phyloP scores from a whole-genome alignment of 139 green algal species.

The Pseudopediastrum boryanum region DNA sequence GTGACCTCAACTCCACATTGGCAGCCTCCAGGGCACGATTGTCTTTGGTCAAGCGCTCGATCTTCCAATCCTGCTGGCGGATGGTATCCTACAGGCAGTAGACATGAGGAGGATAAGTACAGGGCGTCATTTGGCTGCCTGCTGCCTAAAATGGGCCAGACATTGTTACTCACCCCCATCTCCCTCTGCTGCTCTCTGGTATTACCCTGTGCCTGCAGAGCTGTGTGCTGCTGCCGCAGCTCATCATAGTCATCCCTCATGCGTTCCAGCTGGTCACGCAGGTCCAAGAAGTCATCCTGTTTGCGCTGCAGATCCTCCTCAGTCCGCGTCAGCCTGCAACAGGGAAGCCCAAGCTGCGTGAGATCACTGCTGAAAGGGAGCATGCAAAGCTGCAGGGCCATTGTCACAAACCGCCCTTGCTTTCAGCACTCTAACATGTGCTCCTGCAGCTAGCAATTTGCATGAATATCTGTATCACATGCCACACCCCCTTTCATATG shows the following conservation, averaged over 20 bases:
- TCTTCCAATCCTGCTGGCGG: slow-evolving; percentile 67
- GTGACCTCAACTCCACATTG: slow-evolving; percentile 54
- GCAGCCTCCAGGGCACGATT: slow-evolving; percentile 60
- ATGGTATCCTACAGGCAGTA: slow-evolving; percentile 47
- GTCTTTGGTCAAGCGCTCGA: slow-evolving; percentile 59
- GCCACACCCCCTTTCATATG: no score
- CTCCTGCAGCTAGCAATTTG: no score
- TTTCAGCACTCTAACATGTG: no score
- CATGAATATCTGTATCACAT: no score
- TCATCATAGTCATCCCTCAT: slow-evolving; percentile 36
- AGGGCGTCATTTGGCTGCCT: no score
- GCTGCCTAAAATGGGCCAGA: no score
- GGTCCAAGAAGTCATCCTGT: slow-evolving; percentile 9
- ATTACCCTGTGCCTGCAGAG: slow-evolving; percentile 3
- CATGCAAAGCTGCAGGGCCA: no score
- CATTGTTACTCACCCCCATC: slow-evolving; percentile 17
- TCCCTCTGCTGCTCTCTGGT: slow-evolving; percentile 36
- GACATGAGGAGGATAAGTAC: background rate
- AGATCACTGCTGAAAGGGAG: background rate
- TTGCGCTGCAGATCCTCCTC: slow-evolving; percentile 12
- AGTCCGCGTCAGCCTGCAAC: slow-evolving; percentile 24
- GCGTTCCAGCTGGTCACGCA: slow-evolving; percentile 31
- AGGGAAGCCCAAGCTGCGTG: background rate
- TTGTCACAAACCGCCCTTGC: no score
- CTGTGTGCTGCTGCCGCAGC: slow-evolving; percentile 28